A percentile compares a stretch with the other conserved stretches of the same genome.
Conservation (phyloP, 2,329 filamentous ascomycete genomes). For the Podosphaera fusca region DNA sequence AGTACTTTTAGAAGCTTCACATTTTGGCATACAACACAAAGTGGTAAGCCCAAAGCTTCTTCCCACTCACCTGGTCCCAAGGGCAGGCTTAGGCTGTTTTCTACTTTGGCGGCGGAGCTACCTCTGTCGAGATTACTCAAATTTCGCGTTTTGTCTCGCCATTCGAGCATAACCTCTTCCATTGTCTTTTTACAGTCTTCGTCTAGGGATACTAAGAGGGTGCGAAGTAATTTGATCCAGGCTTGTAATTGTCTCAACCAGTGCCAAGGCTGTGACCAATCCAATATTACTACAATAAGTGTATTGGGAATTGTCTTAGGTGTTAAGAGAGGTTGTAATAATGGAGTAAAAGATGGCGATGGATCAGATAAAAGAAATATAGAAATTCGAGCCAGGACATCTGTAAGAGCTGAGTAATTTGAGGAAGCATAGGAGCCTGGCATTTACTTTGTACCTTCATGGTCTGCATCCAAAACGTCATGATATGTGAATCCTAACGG, state of each 20-base stretch:
- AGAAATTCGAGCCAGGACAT: constrained; percentile 73
- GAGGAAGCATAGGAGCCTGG: background rate
- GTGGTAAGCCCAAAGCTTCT: constrained; percentile 60
- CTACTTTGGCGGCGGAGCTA: constrained; percentile 29
- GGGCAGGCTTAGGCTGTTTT: constrained; percentile 49
- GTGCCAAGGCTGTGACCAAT: constrained; percentile 83
- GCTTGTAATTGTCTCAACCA: constrained; percentile 77
- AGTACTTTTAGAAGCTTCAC: constrained; percentile 23
- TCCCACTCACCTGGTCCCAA: constrained; percentile 84
- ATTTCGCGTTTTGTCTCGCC: constrained; percentile 54
- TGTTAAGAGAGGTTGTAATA: constrained; percentile 66
- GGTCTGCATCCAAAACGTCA: constrained; percentile 79
- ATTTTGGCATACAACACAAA: constrained; percentile 92
- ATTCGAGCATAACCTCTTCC: constrained; percentile 63
- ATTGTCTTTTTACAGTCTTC: constrained; percentile 59
- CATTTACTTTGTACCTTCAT: constrained; percentile 44
- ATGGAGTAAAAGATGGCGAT: constrained; percentile 57
- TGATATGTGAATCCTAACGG: constrained; percentile 88
- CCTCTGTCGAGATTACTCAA: constrained; percentile 40
- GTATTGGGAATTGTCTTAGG: constrained; percentile 68
- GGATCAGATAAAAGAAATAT: constrained; percentile 74
- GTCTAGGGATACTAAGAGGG: constrained; percentile 50
- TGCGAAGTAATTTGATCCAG: constrained; percentile 70
- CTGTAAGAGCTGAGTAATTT: constrained; percentile 22
- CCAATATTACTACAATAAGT: constrained; percentile 71